Evolutionary conservation across 768 basidiomycete species (phyloP), one percentile per base, ranked within the genome.

Genomic region (Kwoniella shandongensis): DNA sequence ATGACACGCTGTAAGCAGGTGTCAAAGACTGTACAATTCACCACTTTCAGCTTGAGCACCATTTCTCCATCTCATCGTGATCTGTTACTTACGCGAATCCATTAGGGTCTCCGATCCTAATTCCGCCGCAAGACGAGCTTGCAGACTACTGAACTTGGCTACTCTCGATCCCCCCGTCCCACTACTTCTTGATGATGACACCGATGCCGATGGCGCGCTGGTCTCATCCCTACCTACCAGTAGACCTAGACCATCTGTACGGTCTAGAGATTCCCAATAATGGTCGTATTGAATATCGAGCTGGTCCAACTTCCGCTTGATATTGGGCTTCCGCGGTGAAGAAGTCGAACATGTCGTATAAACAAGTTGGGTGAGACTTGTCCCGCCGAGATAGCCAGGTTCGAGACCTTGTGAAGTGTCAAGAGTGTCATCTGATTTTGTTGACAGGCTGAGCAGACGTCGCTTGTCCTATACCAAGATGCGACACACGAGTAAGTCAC

Each of bases 1-100:
- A 60, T 64, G 15, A 64, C 54, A 11, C 54, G 53, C 18, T 54
- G 44, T n/a, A 53, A 42, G 20, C 53, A 54, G 4, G 57, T 64
- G 44, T 59, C 57, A 27, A 51, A 57, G 15, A 64, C 62, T 63
- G 25, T 7, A 20, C 8, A 36, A 22, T 15, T 13, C 3, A 13
- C 25, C 8, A 15, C 10, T 17, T 39, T 25, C 4, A 4, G 38
- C 55, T 41, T 42, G 35, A 51, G 26, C 7, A 48, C 45, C 10
- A 6, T 29, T 30, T 15, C 4, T 20, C 17, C 8, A 20, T 29
- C 17, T 15, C 23, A 5, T 7, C 25, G n/a, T n/a, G n/a, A n/a
- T n/a, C n/a, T n/a, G n/a, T 22, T 23, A 30, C 39, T 41, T n/a
- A 57, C 56, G 29, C 17, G 56, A 23, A 13, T 11, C 20, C 20